A percentile compares a stretch with the other conserved stretches of the same genome.
phyloP scores from a whole-genome alignment of 75 land plant genomes.

The Adiantum capillusveneris region DNA sequence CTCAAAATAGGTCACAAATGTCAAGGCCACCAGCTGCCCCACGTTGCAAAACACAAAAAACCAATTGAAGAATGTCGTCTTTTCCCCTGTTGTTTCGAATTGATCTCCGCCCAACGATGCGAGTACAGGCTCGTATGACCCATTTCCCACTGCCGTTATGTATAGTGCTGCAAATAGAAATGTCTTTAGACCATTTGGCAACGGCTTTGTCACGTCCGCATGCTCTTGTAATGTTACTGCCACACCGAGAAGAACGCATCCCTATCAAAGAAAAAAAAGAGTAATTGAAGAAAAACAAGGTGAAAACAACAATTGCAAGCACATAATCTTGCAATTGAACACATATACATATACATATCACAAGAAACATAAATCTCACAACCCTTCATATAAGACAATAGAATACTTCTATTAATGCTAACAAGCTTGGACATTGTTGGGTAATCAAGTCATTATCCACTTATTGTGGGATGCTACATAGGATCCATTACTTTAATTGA shows the following conservation, averaged over 20 bases:
- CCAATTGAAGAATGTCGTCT: constrained; percentile 66
- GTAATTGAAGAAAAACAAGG: too few relatives aligned
- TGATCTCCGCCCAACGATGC: constrained; percentile 29
- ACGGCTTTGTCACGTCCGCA: neutral
- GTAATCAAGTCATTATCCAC: too few relatives aligned
- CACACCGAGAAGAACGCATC: neutral
- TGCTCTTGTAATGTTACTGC: neutral
- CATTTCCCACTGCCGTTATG: constrained; percentile 18
- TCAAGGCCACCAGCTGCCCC: constrained; percentile 66
- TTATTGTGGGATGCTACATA: too few relatives aligned
- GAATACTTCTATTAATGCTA: too few relatives aligned
- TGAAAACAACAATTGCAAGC: too few relatives aligned
- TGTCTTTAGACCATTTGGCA: constrained; percentile 9
- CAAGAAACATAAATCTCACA: too few relatives aligned
- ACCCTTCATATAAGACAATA: too few relatives aligned
- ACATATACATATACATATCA: too few relatives aligned
- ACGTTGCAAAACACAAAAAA: constrained; percentile 66
- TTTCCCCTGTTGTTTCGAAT: constrained; percentile 26
- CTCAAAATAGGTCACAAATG: constrained; percentile 63
- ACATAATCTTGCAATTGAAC: too few relatives aligned
- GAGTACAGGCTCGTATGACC: constrained; percentile 16
- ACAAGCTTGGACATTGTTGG: too few relatives aligned
- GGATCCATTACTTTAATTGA: too few relatives aligned
- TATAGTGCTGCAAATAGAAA: constrained; percentile 23
- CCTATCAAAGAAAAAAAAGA: neutral